Evolutionary conservation across 2,329 filamentous ascomycete species (phyloP), one percentile per base, ranked within the genome.

Genomic region (Clonostachys byssicola): DNA sequence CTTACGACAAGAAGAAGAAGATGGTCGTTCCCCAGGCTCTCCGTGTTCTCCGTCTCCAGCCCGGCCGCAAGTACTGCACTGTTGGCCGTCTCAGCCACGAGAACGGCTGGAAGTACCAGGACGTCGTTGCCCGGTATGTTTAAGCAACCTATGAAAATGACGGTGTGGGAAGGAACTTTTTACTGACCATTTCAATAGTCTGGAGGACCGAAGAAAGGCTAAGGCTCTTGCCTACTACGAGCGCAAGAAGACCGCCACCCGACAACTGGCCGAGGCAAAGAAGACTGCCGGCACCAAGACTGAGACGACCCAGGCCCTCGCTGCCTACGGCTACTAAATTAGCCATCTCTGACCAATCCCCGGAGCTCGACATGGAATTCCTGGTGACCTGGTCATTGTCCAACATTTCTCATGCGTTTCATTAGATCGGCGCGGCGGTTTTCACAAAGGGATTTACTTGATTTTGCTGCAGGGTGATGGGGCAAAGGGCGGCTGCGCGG

Each of bases 41-140:
- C 68, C 87, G 94, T 70, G 88, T 99, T 61, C 85, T 99, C 72
- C 85, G 94, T 73, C 83, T 99, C 73, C 95, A 96, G 85, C 94
- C 94, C 67, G 94, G 94, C 71, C 91, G 94, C 82, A 99, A 99
- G 86, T 99, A 95, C 89, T 99, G 94, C 89, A 95, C 92, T 59
- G 92, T 99, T 63, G 94, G 94, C 64, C 86, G 94, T 78, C 81
- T 99, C 70, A 94, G 89, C 76, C 92, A 96, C 78, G 94, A 99
- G 82, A 94, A 97, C 69, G 94, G 94, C 80, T 99, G 94, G 94
- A 99, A 99, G 82, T 97, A 99, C 88, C 89, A 96, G 84, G 92
- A 96, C 72, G 92, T 99, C 70, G 94, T 99, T 78, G 88, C 86
- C 67, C 91, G 89, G 92, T 97, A 80, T 68, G 91, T 88, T 52